A percentile compares a stretch with the other conserved stretches of the same genome.
Conservation (phyloP, 164 flowering plant genomes). For the Echeveria elegans region DNA sequence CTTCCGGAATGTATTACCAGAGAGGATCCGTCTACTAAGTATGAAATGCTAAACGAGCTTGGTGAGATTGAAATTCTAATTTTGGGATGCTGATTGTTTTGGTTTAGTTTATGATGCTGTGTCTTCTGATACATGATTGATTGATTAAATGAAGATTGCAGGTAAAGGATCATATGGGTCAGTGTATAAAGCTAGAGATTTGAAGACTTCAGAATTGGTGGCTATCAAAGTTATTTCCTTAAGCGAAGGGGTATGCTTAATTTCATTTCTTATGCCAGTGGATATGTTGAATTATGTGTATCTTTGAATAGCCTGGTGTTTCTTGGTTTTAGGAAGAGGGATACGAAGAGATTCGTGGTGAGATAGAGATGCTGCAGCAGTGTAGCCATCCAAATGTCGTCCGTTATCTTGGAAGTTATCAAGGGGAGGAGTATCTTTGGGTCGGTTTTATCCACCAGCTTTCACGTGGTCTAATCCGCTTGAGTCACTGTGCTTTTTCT, state of each 20-base stretch:
- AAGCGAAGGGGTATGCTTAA: conserved; percentile 66
- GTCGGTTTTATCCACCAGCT: conserved; percentile 24
- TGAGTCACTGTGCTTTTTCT: too few relatives aligned
- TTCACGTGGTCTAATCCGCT: neutral
- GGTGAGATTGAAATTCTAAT: conserved; percentile 36
- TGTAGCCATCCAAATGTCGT: conserved; percentile 99
- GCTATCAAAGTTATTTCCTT: conserved; percentile 96
- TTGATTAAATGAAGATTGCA: conserved; percentile 21
- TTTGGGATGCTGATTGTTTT: neutral
- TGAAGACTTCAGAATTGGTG: conserved; percentile 86
- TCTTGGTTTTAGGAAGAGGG: conserved; percentile 76
- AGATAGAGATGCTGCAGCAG: conserved; percentile 98
- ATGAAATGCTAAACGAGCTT: conserved; percentile 80
- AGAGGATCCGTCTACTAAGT: conserved; percentile 87
- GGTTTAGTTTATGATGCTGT: neutral
- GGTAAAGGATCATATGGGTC: conserved; percentile 99
- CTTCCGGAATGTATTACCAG: conserved; percentile 72
- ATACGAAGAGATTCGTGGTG: conserved; percentile 97
- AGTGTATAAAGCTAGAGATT: conserved; percentile 93
- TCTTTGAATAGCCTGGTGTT: conserved; percentile 1
- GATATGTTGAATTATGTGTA: conserved; percentile 2
- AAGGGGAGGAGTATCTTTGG: conserved; percentile 98
- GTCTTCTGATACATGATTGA: neutral
- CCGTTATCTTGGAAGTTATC: conserved; percentile 96
- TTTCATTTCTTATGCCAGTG: conserved; percentile 1